Base-by-base conservation (phyloP, 768 basidiomycete species). In the Suillus lakei region DNA sequence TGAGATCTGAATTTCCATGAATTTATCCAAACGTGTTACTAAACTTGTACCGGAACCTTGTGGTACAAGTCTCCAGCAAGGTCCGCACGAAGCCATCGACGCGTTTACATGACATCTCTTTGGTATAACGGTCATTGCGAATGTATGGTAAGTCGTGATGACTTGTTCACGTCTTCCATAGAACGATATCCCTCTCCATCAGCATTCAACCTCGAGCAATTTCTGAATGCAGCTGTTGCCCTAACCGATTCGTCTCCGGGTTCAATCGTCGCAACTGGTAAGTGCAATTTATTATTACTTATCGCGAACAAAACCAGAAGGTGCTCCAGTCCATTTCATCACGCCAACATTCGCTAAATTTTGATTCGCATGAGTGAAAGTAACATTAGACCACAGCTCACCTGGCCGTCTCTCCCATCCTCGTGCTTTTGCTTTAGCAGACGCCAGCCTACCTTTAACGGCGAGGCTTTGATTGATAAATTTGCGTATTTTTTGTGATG, bases 321-420 rank as follows among this genome's bases (percentile, higher is more conserved):
- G 83, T 16, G 88, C 85, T 0, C 87, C 87, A 61, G 77, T 80
- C 56, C 77, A 71, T 69, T 83, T 84, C 77, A 90, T 80, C 26
- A 85, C 80, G 32, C 88, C 88, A 4, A 90, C 71, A 51, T 88
- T 87, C 12, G 80, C 88, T 89, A 61, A 39, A 43, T 6, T 46
- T 43, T 16, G 39, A 23, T 15, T 59, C 16, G 69, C 48, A 16
- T 16, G 7, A 28, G 39, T 7, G 32, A 56, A 59, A n/a, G 15
- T 44, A 28, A 16, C 8, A 32, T 16, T 30, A 71, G 54, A 23
- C 51, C 23, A 26, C n/a, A 12, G 73, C 81, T 50, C 67, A 90
- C 90, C 88, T 59, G 88, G 80, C 72, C 81, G 79, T 56, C 89
- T 79, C 68, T 87, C 83, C 89, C 89, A 91, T 32, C 82, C 82